These are phyloP conservation scores for Exsudoporus frostii DNA, from an alignment of 768 basidiomycete species.

Conservation along the genomic window DNA sequence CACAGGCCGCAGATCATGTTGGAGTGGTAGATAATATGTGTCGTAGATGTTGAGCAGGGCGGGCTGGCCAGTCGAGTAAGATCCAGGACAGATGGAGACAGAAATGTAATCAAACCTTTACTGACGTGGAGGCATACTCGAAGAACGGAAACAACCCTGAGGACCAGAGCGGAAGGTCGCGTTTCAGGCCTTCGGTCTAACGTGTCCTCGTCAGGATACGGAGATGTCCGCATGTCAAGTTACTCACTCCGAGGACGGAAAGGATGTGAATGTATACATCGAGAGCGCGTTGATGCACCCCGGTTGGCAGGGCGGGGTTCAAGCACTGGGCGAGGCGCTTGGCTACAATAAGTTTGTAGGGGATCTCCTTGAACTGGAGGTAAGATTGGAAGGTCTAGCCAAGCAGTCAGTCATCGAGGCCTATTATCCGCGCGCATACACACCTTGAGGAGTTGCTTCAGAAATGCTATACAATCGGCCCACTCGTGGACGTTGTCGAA, in stretches of 20 bases:
- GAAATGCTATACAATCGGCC: constrained; percentile 98
- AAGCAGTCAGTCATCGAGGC: not conserved
- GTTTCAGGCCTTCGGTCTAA: constrained; percentile 81
- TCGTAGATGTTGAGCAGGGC: constrained; percentile 89
- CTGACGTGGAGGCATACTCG: constrained; percentile 98
- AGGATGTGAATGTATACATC: constrained; percentile 95
- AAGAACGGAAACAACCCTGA: constrained; percentile 98
- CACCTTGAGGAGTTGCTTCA: constrained; percentile 92
- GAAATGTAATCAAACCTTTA: constrained; percentile 58
- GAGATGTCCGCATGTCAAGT: not conserved
- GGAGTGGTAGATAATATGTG: constrained; percentile 85
- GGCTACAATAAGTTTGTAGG: constrained; percentile 88
- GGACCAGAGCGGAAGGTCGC: constrained; percentile 91
- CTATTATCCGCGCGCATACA: constrained; percentile 1
- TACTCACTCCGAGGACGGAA: constrained; percentile 80
- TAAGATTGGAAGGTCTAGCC: constrained; percentile 89
- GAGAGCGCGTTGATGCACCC: constrained; percentile 93
- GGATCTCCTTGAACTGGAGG: constrained; percentile 94
- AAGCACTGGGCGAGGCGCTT: constrained; percentile 95
- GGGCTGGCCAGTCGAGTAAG: constrained; percentile 47
- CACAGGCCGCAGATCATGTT: constrained; percentile 75
- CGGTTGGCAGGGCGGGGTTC: constrained; percentile 95
- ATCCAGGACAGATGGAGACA: not conserved
- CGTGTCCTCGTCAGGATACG: constrained; percentile 7
- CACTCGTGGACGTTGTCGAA: constrained; percentile 98